phyloP scores from a whole-genome alignment of 768 basidiomycete genomes.

The Lactifluus rugatus region DNA sequence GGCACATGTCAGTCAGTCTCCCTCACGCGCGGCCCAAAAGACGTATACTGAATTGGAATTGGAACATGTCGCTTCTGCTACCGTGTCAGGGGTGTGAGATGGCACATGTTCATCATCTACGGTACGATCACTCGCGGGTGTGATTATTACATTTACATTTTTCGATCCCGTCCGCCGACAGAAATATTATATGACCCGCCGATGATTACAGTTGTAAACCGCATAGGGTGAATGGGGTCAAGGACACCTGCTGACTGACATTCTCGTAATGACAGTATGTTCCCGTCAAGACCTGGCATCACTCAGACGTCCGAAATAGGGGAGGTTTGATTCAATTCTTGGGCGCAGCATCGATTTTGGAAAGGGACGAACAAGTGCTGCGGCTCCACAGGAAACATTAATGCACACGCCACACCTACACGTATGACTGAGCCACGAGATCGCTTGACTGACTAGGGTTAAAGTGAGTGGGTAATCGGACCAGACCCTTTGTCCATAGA shows the following conservation, averaged over 20 bases:
- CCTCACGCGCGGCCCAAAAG: background rate
- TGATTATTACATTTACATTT: constrained; percentile 8
- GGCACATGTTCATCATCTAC: constrained; percentile 12
- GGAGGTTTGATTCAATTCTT: constrained; percentile 2
- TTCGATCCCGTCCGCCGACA: constrained; percentile 1
- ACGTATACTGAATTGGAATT: constrained; percentile 9
- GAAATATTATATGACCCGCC: background rate
- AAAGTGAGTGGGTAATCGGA: background rate
- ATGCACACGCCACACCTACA: constrained; percentile 2
- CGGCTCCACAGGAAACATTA: constrained; percentile 1
- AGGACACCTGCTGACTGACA: background rate
- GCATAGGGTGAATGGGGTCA: background rate
- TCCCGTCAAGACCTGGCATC: background rate
- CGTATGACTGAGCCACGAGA: background rate
- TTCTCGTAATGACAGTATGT: constrained; percentile 1
- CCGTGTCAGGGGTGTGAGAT: constrained; percentile 13
- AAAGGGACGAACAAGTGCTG: background rate
- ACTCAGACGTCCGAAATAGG: background rate
- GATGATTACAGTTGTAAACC: constrained; percentile 7
- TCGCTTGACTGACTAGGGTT: background rate
- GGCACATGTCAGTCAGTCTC: background rate
- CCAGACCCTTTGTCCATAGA: background rate
- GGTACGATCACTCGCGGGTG: constrained; percentile 7
- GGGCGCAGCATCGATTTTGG: constrained; percentile 6
- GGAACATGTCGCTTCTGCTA: constrained; percentile 5